Percentiles rank a stretch among this genome's conserved stretches.
Conservation (phyloP, 2,329 filamentous ascomycete genomes). For the Colletotrichum sidae region DNA sequence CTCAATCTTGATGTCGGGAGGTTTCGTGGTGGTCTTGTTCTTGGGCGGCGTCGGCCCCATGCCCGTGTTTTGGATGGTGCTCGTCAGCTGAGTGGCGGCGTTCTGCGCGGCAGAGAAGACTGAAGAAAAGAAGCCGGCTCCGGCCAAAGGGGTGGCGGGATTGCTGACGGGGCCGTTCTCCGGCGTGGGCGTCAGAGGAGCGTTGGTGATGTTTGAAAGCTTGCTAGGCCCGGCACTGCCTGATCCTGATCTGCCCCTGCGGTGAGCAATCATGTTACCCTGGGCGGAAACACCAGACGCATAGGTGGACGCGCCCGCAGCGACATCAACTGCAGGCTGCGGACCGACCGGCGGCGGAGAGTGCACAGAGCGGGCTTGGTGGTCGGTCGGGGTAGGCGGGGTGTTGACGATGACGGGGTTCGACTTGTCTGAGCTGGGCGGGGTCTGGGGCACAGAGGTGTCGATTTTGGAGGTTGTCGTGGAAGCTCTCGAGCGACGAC, state of each 20-base stretch:
- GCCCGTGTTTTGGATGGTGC: conserved; percentile 76
- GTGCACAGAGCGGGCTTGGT: conserved; percentile 25
- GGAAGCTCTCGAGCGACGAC: conserved; percentile 33
- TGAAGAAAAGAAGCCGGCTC: conserved; percentile 88
- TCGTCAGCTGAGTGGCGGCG: conserved; percentile 81
- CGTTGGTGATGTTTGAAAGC: conserved; percentile 79
- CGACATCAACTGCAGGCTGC: conserved; percentile 41
- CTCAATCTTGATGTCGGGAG: conserved; percentile 47
- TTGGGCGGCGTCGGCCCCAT: conserved; percentile 57
- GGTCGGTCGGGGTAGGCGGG: conserved; percentile 72
- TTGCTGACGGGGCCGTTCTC: conserved; percentile 68
- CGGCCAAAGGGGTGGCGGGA: conserved; percentile 62
- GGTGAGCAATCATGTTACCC: conserved; percentile 79
- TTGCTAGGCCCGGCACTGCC: conserved; percentile 80
- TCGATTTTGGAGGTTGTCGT: conserved; percentile 41
- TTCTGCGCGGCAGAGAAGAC: conserved; percentile 94
- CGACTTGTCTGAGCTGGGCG: conserved; percentile 46
- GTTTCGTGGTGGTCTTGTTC: conserved; percentile 51
- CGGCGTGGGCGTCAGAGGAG: conserved; percentile 79
- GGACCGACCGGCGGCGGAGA: conserved; percentile 22
- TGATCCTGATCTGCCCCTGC: conserved; percentile 65
- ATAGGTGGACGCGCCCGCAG: conserved; percentile 41
- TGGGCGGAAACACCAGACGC: conserved; percentile 71
- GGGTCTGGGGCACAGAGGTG: conserved; percentile 38
- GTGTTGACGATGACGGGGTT: conserved; percentile 73